A percentile compares a stretch with the other conserved stretches of the same genome.
Conservation (phyloP, 148 eudicot genomes). For the Vaccinium darrowii region DNA sequence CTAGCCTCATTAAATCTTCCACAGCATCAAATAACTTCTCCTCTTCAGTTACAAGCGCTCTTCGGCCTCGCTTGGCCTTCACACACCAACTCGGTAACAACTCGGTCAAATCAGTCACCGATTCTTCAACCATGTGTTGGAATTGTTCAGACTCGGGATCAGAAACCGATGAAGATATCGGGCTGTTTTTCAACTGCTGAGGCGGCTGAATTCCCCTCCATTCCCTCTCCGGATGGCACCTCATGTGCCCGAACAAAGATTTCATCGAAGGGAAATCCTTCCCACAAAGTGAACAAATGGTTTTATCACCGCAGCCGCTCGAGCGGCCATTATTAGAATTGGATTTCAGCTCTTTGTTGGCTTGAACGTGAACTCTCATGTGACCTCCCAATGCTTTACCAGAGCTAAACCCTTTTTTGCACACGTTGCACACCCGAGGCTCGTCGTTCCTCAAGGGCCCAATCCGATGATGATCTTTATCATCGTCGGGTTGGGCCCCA, state of each 20-base stretch:
- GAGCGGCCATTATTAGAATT: neutral
- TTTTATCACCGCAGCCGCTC: neutral
- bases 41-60: slow-evolving; percentile 13
- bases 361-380: slow-evolving; percentile 40
- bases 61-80: slow-evolving; percentile 34
- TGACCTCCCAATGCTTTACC: slow-evolving; percentile 55
- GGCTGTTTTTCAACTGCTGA: slow-evolving; percentile 6
- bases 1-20: slow-evolving; percentile 24
- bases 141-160: neutral
- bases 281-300: slow-evolving; percentile 21
- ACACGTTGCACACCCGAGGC: slow-evolving; percentile 26
- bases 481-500: neutral
- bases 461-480: neutral
- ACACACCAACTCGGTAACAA: slow-evolving; percentile 28
- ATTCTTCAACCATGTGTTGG: neutral
- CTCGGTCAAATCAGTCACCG: neutral
- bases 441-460: neutral
- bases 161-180: slow-evolving; percentile 14
- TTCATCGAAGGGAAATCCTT: slow-evolving; percentile 41
- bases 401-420: slow-evolving; percentile 34
- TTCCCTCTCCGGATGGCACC: slow-evolving; percentile 51
- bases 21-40: slow-evolving; percentile 26
- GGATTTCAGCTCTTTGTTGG: slow-evolving; percentile 14
- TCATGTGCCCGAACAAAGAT: slow-evolving; percentile 66
- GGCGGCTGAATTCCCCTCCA: slow-evolving; percentile 51